phyloP scores from a whole-genome alignment of 495 filamentous ascomycete genomes.

The Penicillium samsonianum region DNA sequence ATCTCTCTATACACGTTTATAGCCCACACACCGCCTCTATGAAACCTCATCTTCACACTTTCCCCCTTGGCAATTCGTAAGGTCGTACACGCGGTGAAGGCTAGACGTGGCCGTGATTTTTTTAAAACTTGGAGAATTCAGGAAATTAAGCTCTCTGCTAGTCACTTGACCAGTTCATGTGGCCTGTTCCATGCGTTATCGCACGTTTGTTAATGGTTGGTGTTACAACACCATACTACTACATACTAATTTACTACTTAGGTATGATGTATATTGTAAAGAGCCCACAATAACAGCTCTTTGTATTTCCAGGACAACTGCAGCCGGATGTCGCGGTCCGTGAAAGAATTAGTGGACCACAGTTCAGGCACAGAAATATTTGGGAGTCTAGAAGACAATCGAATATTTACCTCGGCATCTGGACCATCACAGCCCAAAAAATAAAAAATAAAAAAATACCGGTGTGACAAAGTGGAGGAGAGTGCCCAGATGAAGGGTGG shows the following conservation, averaged over 20 bases:
- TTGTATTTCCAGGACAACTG: background rate
- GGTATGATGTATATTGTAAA: background rate
- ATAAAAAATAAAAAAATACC: background rate
- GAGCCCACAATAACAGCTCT: background rate
- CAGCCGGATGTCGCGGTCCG: constrained; percentile 1
- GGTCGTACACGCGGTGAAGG: constrained; percentile 6
- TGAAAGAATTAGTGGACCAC: background rate
- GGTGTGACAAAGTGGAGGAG: constrained; percentile 8
- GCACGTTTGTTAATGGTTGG: background rate
- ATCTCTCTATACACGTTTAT: background rate
- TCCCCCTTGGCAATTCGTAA: background rate
- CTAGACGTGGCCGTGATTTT: constrained; percentile 8
- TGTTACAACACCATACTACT: no score
- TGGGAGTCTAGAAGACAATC: constrained; percentile 3
- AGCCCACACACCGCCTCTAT: constrained; percentile 2
- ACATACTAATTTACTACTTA: no score
- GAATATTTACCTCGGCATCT: constrained; percentile 1
- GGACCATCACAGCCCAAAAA: constrained; percentile 3
- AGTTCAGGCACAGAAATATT: background rate
- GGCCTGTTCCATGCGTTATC: constrained; percentile 6
- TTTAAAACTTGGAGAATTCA: background rate
- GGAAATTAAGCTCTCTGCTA: constrained; percentile 12
- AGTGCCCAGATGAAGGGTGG: background rate
- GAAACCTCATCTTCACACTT: background rate
- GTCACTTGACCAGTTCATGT: constrained; percentile 27